These are phyloP conservation scores for Sphaerulina vaccinii DNA, from an alignment of 2,329 filamentous ascomycete genomes.

Conservation along the genomic window DNA sequence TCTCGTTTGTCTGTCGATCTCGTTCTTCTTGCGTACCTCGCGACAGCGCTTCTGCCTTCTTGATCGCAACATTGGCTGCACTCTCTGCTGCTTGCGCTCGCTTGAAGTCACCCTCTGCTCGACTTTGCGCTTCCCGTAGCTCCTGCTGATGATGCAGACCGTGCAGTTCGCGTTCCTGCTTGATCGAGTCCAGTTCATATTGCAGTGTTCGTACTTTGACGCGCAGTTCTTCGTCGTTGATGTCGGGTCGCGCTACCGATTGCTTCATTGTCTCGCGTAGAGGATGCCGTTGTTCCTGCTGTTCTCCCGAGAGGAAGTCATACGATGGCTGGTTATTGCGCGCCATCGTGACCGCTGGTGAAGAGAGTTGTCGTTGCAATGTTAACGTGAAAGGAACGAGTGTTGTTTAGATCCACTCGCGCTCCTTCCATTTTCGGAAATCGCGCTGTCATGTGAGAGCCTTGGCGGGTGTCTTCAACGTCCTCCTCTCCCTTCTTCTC, in stretches of 20 bases:
- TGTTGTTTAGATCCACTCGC: no score
- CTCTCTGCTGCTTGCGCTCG: slow-evolving; percentile 57
- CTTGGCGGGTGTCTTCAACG: no score
- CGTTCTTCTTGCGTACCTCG: slow-evolving; percentile 57
- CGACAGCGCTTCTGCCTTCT: slow-evolving; percentile 55
- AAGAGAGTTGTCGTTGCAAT: slow-evolving; percentile 1
- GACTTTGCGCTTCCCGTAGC: slow-evolving; percentile 72
- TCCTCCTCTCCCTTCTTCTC: no score
- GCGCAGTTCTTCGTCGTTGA: slow-evolving; percentile 72
- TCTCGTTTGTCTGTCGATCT: slow-evolving; percentile 56
- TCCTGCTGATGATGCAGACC: slow-evolving; percentile 79
- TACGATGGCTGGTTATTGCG: slow-evolving; percentile 45
- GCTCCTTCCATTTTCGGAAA: no score
- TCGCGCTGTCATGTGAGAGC: no score
- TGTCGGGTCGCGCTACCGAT: slow-evolving; percentile 41
- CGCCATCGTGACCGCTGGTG: slow-evolving; percentile 27
- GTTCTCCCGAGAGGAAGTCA: slow-evolving; percentile 50
- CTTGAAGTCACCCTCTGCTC: slow-evolving; percentile 83
- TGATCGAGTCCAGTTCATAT: slow-evolving; percentile 82
- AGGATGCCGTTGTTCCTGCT: slow-evolving; percentile 34
- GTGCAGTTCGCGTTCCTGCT: slow-evolving; percentile 81
- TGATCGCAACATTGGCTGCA: slow-evolving; percentile 49
- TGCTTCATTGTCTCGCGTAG: slow-evolving; percentile 47
- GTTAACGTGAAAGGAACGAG: not conserved
- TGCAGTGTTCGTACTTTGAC: slow-evolving; percentile 84